These are phyloP conservation scores for Russula compacta DNA, from an alignment of 768 basidiomycete genomes.

Conservation along the genomic window DNA sequence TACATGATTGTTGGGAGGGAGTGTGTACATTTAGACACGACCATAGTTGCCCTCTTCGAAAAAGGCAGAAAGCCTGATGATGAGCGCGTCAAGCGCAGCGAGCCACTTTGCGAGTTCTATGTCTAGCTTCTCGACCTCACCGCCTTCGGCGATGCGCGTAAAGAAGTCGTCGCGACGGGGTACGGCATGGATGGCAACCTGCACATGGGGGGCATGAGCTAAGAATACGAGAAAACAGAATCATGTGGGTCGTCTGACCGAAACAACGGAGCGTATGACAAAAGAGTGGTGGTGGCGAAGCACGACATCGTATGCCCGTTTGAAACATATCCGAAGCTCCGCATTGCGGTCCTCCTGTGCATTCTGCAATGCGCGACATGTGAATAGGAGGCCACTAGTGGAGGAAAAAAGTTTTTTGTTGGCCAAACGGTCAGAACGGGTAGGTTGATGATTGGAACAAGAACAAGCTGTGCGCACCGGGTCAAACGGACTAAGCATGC, in stretches of 20 bases:
- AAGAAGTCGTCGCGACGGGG: slow-evolving; percentile 58
- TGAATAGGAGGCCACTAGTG: slow-evolving; percentile 55
- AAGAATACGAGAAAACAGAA: neutral
- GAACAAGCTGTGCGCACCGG: slow-evolving; percentile 36
- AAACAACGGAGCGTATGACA: slow-evolving; percentile 54
- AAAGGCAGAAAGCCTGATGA: slow-evolving; percentile 42
- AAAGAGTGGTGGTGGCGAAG: slow-evolving; percentile 60
- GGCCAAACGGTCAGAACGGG: neutral
- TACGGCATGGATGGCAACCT: slow-evolving; percentile 41
- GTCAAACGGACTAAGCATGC: slow-evolving; percentile 57
- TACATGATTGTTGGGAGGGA: neutral
- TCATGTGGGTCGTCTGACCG: slow-evolving; percentile 39
- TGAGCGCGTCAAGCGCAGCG: slow-evolving; percentile 42
- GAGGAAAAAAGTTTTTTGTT: neutral
- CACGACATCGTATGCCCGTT: slow-evolving; percentile 58
- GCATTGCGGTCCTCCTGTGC: slow-evolving; percentile 45
- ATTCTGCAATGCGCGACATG: slow-evolving; percentile 56
- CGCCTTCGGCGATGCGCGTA: slow-evolving; percentile 49
- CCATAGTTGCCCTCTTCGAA: slow-evolving; percentile 49
- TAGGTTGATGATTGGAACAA: neutral
- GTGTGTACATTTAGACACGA: slow-evolving; percentile 35
- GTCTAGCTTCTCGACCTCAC: slow-evolving; percentile 44
- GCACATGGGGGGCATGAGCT: slow-evolving; percentile 2
- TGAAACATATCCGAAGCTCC: slow-evolving; percentile 62
- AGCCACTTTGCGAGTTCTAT: slow-evolving; percentile 53